Percentiles rank a stretch among this genome's conserved stretches.
phyloP scores from a whole-genome alignment of 2,329 filamentous ascomycete genomes.

The Colletotrichum siamense region DNA sequence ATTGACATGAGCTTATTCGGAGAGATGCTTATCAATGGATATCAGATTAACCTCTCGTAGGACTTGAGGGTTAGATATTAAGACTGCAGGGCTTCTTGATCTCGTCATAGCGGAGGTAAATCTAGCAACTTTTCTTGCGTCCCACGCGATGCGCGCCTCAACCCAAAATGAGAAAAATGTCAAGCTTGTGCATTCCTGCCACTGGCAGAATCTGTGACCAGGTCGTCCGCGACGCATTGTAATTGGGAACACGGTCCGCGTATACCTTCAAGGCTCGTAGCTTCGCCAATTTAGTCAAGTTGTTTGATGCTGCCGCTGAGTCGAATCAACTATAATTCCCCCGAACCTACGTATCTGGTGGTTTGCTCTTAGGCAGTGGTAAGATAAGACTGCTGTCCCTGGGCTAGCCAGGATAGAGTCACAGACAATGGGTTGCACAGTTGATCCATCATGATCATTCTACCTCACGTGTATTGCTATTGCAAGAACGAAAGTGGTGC shows the following conservation, averaged over 20 bases:
- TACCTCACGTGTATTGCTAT: not conserved
- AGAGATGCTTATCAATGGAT: not conserved
- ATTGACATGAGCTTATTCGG: not conserved
- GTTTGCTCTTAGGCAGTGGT: not conserved
- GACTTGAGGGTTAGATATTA: not conserved
- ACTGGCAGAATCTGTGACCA: not conserved
- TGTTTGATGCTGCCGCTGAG: not conserved
- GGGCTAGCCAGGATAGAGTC: not conserved
- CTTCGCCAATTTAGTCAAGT: not conserved
- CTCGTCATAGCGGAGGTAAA: not conserved
- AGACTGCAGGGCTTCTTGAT: rapidly evolving
- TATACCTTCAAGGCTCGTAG: not conserved
- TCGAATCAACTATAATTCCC: not conserved
- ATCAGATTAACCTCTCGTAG: not conserved
- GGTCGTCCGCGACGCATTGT: not conserved
- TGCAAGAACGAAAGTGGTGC: not conserved
- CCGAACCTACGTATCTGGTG: not conserved
- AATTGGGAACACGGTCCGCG: not conserved
- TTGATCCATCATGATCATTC: not conserved
- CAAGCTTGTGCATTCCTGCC: not conserved
- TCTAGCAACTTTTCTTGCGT: not conserved
- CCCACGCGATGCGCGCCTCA: not conserved
- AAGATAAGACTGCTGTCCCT: not conserved
- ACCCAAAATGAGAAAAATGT: not conserved
- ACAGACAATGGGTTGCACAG: not conserved